A percentile compares a stretch with the other conserved stretches of the same genome.
Conservation (phyloP, 495 filamentous ascomycete genomes). For the Lepraria neglecta region DNA sequence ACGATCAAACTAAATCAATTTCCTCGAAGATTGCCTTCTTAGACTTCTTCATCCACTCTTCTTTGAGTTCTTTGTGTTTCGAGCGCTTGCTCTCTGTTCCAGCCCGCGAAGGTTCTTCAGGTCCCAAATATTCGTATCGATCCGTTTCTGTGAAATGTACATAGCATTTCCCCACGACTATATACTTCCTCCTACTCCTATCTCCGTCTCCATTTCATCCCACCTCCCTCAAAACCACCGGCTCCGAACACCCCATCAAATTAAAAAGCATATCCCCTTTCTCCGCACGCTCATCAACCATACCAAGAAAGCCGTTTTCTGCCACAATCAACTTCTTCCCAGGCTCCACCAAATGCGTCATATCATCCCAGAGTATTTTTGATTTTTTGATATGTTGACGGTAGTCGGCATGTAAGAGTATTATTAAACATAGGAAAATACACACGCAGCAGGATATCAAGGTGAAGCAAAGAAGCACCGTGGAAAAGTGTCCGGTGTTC, state of each 20-base stretch:
- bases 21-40: too few species aligned
- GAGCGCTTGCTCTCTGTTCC: too few species aligned
- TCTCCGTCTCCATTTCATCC: background rate
- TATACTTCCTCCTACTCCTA: background rate
- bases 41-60: too few species aligned
- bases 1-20: too few species aligned
- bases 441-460: too few species aligned
- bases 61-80: too few species aligned
- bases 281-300: conserved; percentile 9
- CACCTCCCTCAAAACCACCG: conserved; percentile 10
- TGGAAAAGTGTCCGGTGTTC: too few species aligned
- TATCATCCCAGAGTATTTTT: background rate
- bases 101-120: background rate
- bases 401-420: too few species aligned
- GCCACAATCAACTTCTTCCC: conserved; percentile 8
- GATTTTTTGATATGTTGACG: too few species aligned
- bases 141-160: background rate
- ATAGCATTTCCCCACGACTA: conserved; percentile 5
- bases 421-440: too few species aligned
- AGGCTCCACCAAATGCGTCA: background rate
- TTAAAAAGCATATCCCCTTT: conserved; percentile 5
- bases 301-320: conserved; percentile 8
- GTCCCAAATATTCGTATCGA: conserved; percentile 11
- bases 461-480: too few species aligned
- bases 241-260: conserved; percentile 9